A percentile compares a stretch with the other conserved stretches of the same genome.
Evolutionary conservation across 1,139 yeast species (phyloP).

Genomic region (Maudiozyma humilis): DNA sequence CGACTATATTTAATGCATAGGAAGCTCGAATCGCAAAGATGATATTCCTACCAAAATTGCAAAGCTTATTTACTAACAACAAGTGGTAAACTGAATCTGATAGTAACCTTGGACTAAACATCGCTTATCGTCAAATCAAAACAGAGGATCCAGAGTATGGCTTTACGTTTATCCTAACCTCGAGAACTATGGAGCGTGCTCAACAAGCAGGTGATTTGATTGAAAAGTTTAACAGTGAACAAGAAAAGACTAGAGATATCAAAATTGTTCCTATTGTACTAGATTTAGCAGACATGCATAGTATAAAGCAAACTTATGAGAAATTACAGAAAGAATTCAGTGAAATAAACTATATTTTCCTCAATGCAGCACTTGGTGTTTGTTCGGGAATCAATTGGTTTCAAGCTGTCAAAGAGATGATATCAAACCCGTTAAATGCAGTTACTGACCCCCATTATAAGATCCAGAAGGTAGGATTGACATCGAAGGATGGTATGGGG

Average conservation of each 20-base stretch:
- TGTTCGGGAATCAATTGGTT: slow-evolving; percentile 81
- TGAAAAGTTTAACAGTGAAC: slow-evolving; percentile 40
- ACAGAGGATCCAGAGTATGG: slow-evolving; percentile 45
- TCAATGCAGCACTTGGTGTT: slow-evolving; percentile 85
- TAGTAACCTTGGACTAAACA: slow-evolving; percentile 76
- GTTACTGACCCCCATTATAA: slow-evolving; percentile 81
- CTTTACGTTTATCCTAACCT: slow-evolving; percentile 74
- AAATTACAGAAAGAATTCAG: slow-evolving; percentile 56
- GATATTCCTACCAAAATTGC: too few species aligned
- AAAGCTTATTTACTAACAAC: neutral
- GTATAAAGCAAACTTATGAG: slow-evolving; percentile 62
- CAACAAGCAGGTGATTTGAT: slow-evolving; percentile 59
- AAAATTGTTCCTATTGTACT: slow-evolving; percentile 79
- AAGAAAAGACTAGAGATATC: slow-evolving; percentile 43
- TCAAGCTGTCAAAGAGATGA: slow-evolving; percentile 59
- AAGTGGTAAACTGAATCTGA: too few species aligned
- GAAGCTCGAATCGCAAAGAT: too few species aligned
- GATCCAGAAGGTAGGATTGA: slow-evolving; percentile 66
- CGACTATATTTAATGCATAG: too few species aligned
- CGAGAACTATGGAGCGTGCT: slow-evolving; percentile 77
- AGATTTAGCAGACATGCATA: slow-evolving; percentile 86
- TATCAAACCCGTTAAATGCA: slow-evolving; percentile 60
- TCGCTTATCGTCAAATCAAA: slow-evolving; percentile 71
- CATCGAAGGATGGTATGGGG: slow-evolving; percentile 65
- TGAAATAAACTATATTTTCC: slow-evolving; percentile 67